These are phyloP conservation scores for Aegilops speltoides DNA, from an alignment of 176 grass and related monocot species.

Conservation along the genomic window DNA sequence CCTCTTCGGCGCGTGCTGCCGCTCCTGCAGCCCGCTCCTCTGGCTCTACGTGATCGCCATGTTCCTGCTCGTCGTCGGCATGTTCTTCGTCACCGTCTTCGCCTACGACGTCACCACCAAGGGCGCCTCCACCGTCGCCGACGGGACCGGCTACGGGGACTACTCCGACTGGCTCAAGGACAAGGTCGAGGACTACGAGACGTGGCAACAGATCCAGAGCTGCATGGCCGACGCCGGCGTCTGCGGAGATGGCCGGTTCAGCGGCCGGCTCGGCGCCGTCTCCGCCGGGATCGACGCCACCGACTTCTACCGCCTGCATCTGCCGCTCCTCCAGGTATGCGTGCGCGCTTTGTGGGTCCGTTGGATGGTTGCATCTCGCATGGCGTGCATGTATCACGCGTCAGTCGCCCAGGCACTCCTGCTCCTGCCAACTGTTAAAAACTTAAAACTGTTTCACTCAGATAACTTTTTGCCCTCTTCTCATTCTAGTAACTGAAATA, in stretches of 20 bases:
- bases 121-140: slow-evolving; percentile 39
- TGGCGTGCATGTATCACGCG: not conserved
- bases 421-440: not conserved
- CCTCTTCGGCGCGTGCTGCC: slow-evolving; percentile 52
- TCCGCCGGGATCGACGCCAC: slow-evolving; percentile 31
- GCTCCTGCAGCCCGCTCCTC: slow-evolving; percentile 47
- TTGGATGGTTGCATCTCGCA: not conserved
- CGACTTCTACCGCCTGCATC: slow-evolving; percentile 52
- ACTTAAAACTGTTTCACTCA: not conserved
- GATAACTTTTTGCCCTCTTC: not conserved
- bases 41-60: slow-evolving; percentile 52
- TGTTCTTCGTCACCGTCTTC: slow-evolving; percentile 59
- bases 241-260: slow-evolving; percentile 34
- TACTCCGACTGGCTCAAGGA: slow-evolving; percentile 72
- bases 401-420: not conserved
- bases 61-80: slow-evolving; percentile 57
- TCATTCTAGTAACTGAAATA: not conserved
- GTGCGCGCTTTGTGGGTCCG: not conserved
- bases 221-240: slow-evolving; percentile 53
- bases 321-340: slow-evolving; percentile 66
- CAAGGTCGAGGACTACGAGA: slow-evolving; percentile 47
- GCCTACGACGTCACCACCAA: slow-evolving; percentile 57
- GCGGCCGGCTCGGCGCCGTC: slow-evolving; percentile 9
- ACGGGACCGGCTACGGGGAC: slow-evolving; percentile 48
- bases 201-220: slow-evolving; percentile 56